These are phyloP conservation scores for Candida freyschussii DNA, from an alignment of 1,139 yeast genomes.

Conservation along the genomic window DNA sequence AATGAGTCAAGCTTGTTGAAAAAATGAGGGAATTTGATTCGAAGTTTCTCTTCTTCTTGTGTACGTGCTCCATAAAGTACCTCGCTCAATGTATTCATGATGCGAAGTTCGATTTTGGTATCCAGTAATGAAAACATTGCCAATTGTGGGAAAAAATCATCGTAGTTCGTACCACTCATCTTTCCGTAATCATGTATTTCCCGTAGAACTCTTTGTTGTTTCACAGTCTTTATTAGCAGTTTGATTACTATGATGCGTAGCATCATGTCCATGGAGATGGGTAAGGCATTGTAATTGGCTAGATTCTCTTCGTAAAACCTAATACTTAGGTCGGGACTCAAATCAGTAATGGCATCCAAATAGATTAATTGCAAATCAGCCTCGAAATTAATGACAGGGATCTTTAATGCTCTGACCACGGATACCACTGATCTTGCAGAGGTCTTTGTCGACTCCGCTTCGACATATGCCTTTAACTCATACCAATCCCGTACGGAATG, in stretches of 20 bases:
- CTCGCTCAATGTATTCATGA: slow-evolving; percentile 7
- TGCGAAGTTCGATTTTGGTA: slow-evolving; percentile 10
- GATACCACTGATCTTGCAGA: slow-evolving; percentile 15
- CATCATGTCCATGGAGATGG: slow-evolving; percentile 11
- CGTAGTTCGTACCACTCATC: slow-evolving; percentile 4
- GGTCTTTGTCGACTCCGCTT: slow-evolving; percentile 12
- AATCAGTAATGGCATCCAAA: slow-evolving; percentile 18
- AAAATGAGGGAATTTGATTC: slow-evolving; percentile 18
- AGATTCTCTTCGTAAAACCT: slow-evolving; percentile 5
- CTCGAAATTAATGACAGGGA: slow-evolving; percentile 5
- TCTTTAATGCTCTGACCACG: slow-evolving; percentile 11
- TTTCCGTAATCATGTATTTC: slow-evolving; percentile 1
- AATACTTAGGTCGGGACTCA: slow-evolving; percentile 9
- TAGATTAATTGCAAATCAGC: slow-evolving; percentile 19
- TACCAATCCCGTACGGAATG: slow-evolving; percentile 4
- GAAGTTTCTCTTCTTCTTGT: slow-evolving; percentile 12
- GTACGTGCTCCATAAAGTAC: slow-evolving; percentile 2
- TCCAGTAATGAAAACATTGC: slow-evolving; percentile 14
- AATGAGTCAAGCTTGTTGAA: slow-evolving; percentile 16
- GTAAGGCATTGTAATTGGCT: slow-evolving; percentile 10
- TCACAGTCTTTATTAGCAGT: slow-evolving; percentile 17
- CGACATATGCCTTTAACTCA: slow-evolving; percentile 17
- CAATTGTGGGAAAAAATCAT: slow-evolving; percentile 13
- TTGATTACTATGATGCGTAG: slow-evolving; percentile 16
- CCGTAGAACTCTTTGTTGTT: slow-evolving; percentile 13